These are phyloP conservation scores for Knoxia roxburghii DNA, from an alignment of 257 asterid species.

Conservation along the genomic window DNA sequence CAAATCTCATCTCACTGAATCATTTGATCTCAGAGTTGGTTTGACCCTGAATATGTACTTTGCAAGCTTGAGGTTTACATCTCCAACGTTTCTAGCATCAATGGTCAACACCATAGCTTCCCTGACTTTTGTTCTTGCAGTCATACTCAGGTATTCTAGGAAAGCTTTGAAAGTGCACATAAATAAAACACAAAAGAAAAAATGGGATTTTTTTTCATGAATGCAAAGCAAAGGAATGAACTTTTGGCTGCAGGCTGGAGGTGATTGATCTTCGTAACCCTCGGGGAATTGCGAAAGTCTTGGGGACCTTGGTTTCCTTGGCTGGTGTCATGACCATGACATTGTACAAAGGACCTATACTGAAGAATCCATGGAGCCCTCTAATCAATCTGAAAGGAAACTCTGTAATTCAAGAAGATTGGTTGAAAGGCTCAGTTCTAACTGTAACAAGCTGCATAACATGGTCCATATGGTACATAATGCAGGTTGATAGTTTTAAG, in stretches of 20 bases:
- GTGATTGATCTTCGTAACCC: constrained; percentile 39
- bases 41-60: constrained; percentile 70
- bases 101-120: constrained; percentile 63
- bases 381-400: constrained; percentile 38
- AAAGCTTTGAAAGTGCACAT: neutral
- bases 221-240: neutral
- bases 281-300: constrained; percentile 51
- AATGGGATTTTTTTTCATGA: no score
- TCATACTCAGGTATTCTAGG: constrained; percentile 51
- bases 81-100: constrained; percentile 64
- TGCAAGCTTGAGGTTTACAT: constrained; percentile 50
- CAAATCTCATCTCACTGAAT: neutral
- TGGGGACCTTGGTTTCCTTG: constrained; percentile 59
- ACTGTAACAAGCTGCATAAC: constrained; percentile 61
- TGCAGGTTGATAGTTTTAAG: constrained; percentile 47
- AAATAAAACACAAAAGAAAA: neutral
- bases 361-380: constrained; percentile 37
- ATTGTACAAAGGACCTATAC: constrained; percentile 54
- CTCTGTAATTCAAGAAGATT: constrained; percentile 33
- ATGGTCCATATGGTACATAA: constrained; percentile 63
- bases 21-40: constrained; percentile 44
- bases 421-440: constrained; percentile 60
- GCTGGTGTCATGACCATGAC: constrained; percentile 66
- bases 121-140: constrained; percentile 61
- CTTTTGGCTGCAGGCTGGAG: constrained; percentile 47